These are phyloP conservation scores for Apiotrichum gamsii DNA, from an alignment of 1,284 basidiomycete genomes.

Conservation along the genomic window DNA sequence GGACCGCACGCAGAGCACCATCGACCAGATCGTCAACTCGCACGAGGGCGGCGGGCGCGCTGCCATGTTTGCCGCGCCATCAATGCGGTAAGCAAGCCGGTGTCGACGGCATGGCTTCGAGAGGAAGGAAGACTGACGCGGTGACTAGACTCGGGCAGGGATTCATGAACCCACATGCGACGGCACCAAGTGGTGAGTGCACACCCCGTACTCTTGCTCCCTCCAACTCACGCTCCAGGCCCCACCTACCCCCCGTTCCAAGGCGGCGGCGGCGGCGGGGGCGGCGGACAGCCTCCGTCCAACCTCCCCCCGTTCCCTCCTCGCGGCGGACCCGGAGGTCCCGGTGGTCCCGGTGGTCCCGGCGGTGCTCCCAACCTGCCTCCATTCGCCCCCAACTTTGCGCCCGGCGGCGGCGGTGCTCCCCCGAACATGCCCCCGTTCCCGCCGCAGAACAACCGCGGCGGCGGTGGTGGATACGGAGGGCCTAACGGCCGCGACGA, in stretches of 20 bases:
- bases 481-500: not conserved
- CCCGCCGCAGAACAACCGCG: conserved; percentile 21
- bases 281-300: not conserved
- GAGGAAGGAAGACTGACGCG: no score
- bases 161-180: conserved; percentile 39
- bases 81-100: no score
- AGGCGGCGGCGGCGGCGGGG: conserved; percentile 5
- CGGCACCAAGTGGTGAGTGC: conserved; percentile 17
- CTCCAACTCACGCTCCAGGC: not conserved
- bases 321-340: conserved; percentile 5
- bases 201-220: no score
- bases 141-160: conserved; percentile 37
- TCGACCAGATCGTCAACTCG: conserved; percentile 87
- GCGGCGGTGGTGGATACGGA: not conserved
- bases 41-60: conserved; percentile 60
- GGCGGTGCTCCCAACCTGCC: no score
- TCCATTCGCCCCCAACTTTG: no score
- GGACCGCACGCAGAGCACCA: conserved; percentile 91
- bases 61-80: conserved; percentile 62
- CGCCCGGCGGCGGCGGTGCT: not conserved
- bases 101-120: no score
- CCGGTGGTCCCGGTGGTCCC: no score
- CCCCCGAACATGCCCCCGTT: conserved; percentile 10
- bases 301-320: conserved; percentile 58
- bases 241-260: conserved; percentile 10